These are phyloP conservation scores for Copromyces sp. DNA, from an alignment of 495 filamentous ascomycete species.

Conservation along the genomic window DNA sequence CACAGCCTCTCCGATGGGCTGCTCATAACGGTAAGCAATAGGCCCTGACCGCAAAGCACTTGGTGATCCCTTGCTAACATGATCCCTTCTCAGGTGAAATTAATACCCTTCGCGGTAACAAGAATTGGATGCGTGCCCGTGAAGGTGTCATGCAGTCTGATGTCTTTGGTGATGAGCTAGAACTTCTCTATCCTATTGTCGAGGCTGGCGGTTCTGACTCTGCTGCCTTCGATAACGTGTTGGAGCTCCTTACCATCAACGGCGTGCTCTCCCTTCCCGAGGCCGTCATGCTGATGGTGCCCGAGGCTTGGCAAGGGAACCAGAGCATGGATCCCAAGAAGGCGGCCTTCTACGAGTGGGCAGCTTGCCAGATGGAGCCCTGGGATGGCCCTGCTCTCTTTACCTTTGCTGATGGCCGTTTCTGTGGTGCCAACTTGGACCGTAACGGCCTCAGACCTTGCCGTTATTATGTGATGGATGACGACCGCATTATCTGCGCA, in stretches of 20 bases:
- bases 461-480: constrained; percentile 96
- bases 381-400: constrained; percentile 98
- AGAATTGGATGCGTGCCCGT: constrained; percentile 99
- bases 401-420: constrained; percentile 95
- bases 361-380: constrained; percentile 98
- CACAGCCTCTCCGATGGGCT: constrained; percentile 92
- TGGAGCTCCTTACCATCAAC: constrained; percentile 93
- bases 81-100: constrained; percentile 56
- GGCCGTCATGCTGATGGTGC: constrained; percentile 98
- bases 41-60: constrained; percentile 4
- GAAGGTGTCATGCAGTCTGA: constrained; percentile 93
- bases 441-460: constrained; percentile 94
- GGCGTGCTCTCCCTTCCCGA: constrained; percentile 94
- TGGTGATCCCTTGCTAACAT: constrained; percentile 24
- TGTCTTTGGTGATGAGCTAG: constrained; percentile 87
- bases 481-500: constrained; percentile 96
- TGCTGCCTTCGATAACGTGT: constrained; percentile 95
- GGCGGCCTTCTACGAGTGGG: constrained; percentile 99
- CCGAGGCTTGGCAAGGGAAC: constrained; percentile 98
- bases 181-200: constrained; percentile 86
- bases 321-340: constrained; percentile 86
- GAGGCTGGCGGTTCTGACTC: constrained; percentile 98
- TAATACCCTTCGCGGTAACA: constrained; percentile 96
- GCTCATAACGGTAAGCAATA: constrained; percentile 78
- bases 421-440: constrained; percentile 98